Conservation (phyloP, 129 eudicot genomes). For the Pittosporum tobira region DNA sequence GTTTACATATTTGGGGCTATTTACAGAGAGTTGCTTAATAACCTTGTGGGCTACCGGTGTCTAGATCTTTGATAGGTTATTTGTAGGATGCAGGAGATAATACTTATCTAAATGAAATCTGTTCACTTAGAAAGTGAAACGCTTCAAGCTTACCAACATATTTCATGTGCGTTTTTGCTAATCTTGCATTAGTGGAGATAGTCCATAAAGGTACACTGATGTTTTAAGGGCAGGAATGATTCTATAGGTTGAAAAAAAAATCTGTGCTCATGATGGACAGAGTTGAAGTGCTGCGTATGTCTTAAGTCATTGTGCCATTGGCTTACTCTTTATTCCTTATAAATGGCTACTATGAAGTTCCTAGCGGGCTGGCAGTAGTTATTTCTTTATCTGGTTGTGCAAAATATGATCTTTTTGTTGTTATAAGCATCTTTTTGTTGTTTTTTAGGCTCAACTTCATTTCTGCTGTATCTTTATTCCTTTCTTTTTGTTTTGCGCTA, state of each 20-base stretch:
- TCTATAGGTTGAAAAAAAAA: too few species aligned
- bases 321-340: neutral
- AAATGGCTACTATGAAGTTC: neutral
- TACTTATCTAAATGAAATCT: neutral
- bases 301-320: too few species aligned
- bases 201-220: too few species aligned
- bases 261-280: neutral
- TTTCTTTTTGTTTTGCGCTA: too few species aligned
- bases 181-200: neutral
- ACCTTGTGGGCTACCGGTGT: neutral
- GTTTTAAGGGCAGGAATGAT: too few species aligned
- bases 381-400: neutral
- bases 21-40: neutral
- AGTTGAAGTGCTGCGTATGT: too few species aligned
- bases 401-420: neutral
- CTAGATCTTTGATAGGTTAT: neutral
- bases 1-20: too few species aligned
- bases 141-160: neutral
- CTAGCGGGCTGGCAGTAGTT: neutral
- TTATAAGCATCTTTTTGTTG: neutral
- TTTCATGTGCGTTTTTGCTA: neutral
- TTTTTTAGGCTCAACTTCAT: conserved; percentile 1
- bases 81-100: neutral
- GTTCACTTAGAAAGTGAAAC: neutral
- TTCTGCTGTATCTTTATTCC: too few species aligned